phyloP scores from a whole-genome alignment of 352 stramenopile genomes.

The Phytopythium vexans region DNA sequence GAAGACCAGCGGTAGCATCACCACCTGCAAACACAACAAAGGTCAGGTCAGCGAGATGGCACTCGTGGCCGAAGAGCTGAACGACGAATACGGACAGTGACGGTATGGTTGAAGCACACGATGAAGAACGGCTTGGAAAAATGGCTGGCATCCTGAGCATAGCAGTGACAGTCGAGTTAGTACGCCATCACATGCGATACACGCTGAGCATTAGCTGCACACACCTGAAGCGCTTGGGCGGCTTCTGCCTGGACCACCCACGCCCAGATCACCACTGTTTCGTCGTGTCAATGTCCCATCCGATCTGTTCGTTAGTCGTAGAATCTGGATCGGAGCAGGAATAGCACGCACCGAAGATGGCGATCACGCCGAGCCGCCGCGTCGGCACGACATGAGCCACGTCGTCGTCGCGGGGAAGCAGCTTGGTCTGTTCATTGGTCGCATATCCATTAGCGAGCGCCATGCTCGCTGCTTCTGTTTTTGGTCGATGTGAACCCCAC shows the following conservation, averaged over 20 bases:
- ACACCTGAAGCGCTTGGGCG: conserved; percentile 21
- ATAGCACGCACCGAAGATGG: no score
- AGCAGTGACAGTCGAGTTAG: not conserved
- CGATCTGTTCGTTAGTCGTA: no score
- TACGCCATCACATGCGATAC: not conserved
- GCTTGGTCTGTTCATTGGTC: no score
- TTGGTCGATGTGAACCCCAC: no score
- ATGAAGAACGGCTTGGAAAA: conserved; percentile 53
- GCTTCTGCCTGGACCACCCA: conserved; percentile 28
- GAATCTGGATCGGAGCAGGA: no score
- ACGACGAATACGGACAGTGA: conserved; percentile 12
- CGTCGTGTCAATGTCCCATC: no score
- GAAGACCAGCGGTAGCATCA: conserved; percentile 13
- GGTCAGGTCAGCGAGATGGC: not conserved
- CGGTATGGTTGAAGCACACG: conserved; percentile 52
- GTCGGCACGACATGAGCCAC: no score
- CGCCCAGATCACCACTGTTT: conserved; percentile 25
- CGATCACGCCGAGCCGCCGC: no score
- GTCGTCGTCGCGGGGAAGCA: no score
- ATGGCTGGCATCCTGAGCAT: conserved; percentile 4
- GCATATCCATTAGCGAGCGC: no score
- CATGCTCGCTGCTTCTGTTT: no score
- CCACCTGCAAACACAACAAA: not conserved
- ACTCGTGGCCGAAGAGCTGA: not conserved
- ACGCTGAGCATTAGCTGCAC: not conserved